These are phyloP conservation scores for Neoscytalidium dimidiatum DNA, from an alignment of 2,329 filamentous ascomycete genomes.

Conservation along the genomic window DNA sequence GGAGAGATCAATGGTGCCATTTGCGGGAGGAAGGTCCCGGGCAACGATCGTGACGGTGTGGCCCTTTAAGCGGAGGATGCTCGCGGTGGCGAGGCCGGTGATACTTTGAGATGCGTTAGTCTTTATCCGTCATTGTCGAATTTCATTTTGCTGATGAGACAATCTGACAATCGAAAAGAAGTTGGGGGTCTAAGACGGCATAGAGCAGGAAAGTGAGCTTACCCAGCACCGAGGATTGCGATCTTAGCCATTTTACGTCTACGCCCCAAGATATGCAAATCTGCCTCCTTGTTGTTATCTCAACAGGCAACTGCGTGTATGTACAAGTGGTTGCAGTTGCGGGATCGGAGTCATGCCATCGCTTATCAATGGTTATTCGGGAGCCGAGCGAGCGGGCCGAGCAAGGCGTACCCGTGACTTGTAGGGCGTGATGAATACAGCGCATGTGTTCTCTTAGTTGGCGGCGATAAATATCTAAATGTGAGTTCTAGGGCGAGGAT, in stretches of 20 bases:
- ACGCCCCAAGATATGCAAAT: too few relatives aligned
- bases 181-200: background rate
- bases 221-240: constrained; percentile 22
- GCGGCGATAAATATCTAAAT: too few relatives aligned
- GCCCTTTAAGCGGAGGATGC: constrained; percentile 27
- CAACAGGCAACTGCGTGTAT: background rate
- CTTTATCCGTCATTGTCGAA: too few relatives aligned
- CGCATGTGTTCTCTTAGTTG: too few relatives aligned
- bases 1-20: constrained; percentile 26
- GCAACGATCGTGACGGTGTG: constrained; percentile 37
- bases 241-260: constrained; percentile 12
- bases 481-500: too few relatives aligned
- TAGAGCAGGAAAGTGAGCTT: background rate
- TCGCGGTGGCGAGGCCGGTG: constrained; percentile 32
- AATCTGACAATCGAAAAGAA: background rate
- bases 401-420: background rate
- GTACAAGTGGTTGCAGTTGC: background rate
- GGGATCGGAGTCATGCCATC: background rate
- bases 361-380: constrained; percentile 4
- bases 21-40: constrained; percentile 27
- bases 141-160: too few relatives aligned
- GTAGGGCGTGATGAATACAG: background rate
- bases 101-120: constrained; percentile 14
- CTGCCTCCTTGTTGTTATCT: background rate
- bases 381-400: background rate